Base-by-base conservation (phyloP, 2,329 filamentous ascomycete species). In the Tolypocladium sp. region DNA sequence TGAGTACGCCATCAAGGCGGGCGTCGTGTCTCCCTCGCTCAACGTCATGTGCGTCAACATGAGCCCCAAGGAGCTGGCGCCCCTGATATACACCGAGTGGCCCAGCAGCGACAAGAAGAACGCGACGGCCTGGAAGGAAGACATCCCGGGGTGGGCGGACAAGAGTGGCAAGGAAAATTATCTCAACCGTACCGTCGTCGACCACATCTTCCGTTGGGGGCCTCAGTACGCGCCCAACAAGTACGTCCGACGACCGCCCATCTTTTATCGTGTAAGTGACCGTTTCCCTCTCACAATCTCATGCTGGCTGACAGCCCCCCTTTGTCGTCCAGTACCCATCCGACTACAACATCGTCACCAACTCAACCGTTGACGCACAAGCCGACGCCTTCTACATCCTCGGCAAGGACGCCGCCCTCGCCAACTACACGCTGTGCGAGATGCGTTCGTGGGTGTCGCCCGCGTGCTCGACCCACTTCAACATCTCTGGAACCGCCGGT, bases 1-100 rank as follows among this genome's bases (percentile, higher is more conserved):
- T 13, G 82, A 87, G 55, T 92, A 91, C 69, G 77, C 76, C 3
- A 75, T 93, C 3, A 74, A 77, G 17, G 90, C 89, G 0, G 85
- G 87, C 0, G 86, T 91, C 0, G 83, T 88, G 0, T 88, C 86
- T 0, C 89, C 90, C 0, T 78, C 82, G 0, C 72, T 92, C 52
- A 91, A 92, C 62, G 87, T 90, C 0, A 71, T 92, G 38, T 94
- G 90, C 64, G 86, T 82, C 1, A 88, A 89, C 49, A 77, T 92
- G 76, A 78, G 78, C 0, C 59, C 69, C 25, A 65, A 76, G 0
- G 87, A 91, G 58, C 71, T 93, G 2, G 70, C 67, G 0, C 89
- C 89, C 0, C 71, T 92, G 2, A 75, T 92, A 0, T 91, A 87
- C 61, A 78, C 77, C 0, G 63, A 71, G 2, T 92, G 87, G 86